These are phyloP conservation scores for Leersia perrieri DNA, from an alignment of 176 grass and related monocot genomes.

Conservation along the genomic window DNA sequence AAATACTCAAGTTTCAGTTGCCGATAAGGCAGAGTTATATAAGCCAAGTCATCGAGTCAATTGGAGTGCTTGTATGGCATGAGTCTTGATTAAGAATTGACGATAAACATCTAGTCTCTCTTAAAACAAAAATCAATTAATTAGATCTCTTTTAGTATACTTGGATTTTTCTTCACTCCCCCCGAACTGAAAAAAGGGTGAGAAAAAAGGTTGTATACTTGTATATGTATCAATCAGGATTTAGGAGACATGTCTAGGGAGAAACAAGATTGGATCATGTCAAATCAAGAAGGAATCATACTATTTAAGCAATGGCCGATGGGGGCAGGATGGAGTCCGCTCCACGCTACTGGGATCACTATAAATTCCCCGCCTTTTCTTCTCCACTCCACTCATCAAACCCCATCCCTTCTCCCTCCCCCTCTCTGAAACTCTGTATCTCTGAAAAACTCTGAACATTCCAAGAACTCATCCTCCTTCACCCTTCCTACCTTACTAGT, in stretches of 20 bases:
- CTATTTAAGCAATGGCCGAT: conserved; percentile 30
- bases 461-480: neutral
- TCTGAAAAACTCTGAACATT: neutral
- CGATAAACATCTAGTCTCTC: neutral
- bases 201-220: neutral
- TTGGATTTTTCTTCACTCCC: neutral
- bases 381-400: conserved; percentile 46
- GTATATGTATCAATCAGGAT: neutral
- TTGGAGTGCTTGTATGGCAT: neutral
- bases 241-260: neutral
- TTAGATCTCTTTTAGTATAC: neutral
- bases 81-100: neutral
- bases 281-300: conserved; percentile 46
- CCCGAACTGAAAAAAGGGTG: neutral
- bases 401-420: neutral
- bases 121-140: neutral
- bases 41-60: neutral
- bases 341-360: conserved; percentile 48
- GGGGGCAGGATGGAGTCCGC: conserved; percentile 33
- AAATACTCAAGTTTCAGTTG: neutral
- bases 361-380: conserved; percentile 54
- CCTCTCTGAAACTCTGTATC: neutral
- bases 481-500: neutral
- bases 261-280: conserved; percentile 34
- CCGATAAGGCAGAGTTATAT: neutral